A percentile compares a stretch with the other conserved stretches of the same genome.
These are phyloP conservation scores for Lathyrus sativus DNA, from an alignment of 306 rosid species.

Conservation along the genomic window DNA sequence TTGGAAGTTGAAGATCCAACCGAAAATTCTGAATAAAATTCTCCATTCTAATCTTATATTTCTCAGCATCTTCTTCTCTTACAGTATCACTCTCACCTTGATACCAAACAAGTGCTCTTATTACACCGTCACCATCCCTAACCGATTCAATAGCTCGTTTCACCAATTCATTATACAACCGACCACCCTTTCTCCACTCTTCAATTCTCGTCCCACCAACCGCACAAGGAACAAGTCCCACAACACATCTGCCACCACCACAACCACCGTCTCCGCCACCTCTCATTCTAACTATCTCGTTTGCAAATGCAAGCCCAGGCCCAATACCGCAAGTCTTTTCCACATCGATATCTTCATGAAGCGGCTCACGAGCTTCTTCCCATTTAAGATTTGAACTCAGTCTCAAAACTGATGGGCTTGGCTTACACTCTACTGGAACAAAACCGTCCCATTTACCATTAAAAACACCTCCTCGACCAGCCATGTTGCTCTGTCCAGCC, in stretches of 20 bases:
- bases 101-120: slow-evolving; percentile 59
- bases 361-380: slow-evolving; percentile 63
- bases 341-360: slow-evolving; percentile 59
- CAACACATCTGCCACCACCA: neutral
- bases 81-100: slow-evolving; percentile 73
- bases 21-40: slow-evolving; percentile 47
- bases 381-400: slow-evolving; percentile 48
- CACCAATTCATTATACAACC: slow-evolving; percentile 46
- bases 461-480: slow-evolving; percentile 60
- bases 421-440: slow-evolving; percentile 46
- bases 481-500: slow-evolving; percentile 81
- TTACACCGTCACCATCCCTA: slow-evolving; percentile 36
- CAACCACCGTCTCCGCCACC: neutral
- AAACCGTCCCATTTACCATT: slow-evolving; percentile 42
- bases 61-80: slow-evolving; percentile 43
- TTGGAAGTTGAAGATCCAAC: slow-evolving; percentile 44
- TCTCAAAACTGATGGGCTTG: slow-evolving; percentile 39
- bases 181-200: slow-evolving; percentile 52
- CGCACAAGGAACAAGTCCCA: slow-evolving; percentile 73
- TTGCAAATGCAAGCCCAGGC: slow-evolving; percentile 65
- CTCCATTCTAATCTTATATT: slow-evolving; percentile 46
- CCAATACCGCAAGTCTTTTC: slow-evolving; percentile 62
- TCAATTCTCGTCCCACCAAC: slow-evolving; percentile 57
- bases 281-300: slow-evolving; percentile 36
- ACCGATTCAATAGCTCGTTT: slow-evolving; percentile 37